Base-by-base conservation (phyloP, 352 stramenopile species). In the Paralagenidium karlingii region DNA sequence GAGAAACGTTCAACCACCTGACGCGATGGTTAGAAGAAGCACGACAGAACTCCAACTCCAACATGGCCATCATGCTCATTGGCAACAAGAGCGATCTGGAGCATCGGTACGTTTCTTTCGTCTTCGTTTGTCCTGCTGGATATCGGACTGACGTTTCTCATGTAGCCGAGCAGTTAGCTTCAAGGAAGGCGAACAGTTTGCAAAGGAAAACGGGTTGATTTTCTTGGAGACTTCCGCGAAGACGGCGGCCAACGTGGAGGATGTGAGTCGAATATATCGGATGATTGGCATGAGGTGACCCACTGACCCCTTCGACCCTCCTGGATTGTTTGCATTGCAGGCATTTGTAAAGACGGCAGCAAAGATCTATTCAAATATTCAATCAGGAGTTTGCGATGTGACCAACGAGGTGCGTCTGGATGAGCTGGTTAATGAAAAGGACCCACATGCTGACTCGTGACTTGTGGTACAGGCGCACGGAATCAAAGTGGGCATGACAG, bases 11-110 rank as follows among this genome's bases (percentile, higher is more conserved):
- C 73, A 97, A 98, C 57, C 95, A 99, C 69, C 63, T 99, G 28
- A 94, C 76, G 34, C 59, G 94, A 30, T 99, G 96, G 96, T 70
- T 99, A 9, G 94, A 99, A 58, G 96, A 99, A 52, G 95, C 95
- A 7, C 66, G 94, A 13, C 91, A 99, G 63, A 97, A 99, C 66
- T 96, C 84, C 38, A 97, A 98, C 55, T 92, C 83, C 31, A 98
- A 99, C 71, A 99, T 99, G 95, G 88, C 95, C 28, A 99, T 99
- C 59, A 98, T 99, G 91, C 63, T 99, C 8, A 98, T 99, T 52
- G 95, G 95, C 43, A 99, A 99, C 66, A 99, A 98, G 63, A 95
- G 82, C 54, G 96, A 99, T 69, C 56, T 98, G 49, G 94, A 98
- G 46, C 88, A 97, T 58, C 78, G 78, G 47, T 63, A 38, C 3